These are phyloP conservation scores for Sicyos edulis DNA, from an alignment of 306 rosid genomes.

Conservation along the genomic window DNA sequence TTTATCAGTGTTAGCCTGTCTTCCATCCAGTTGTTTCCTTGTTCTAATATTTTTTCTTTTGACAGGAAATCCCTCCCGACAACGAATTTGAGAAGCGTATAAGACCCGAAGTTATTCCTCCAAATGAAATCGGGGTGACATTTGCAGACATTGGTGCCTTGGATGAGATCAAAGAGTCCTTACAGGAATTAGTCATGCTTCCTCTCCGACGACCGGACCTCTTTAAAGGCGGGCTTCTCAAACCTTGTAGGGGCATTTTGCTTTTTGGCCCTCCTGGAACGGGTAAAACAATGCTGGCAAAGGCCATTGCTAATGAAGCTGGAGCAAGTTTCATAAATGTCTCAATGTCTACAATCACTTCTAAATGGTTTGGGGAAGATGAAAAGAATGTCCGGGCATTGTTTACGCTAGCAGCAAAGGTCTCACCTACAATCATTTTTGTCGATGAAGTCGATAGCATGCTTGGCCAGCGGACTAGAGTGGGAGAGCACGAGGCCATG, in stretches of 20 bases:
- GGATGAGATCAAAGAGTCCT: conserved; percentile 60
- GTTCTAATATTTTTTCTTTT: conserved; percentile 2
- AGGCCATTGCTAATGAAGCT: conserved; percentile 72
- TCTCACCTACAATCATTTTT: conserved; percentile 60
- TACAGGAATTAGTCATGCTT: conserved; percentile 63
- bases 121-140: conserved; percentile 63
- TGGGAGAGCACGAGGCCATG: conserved; percentile 54
- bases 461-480: conserved; percentile 63
- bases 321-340: conserved; percentile 73
- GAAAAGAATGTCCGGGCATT: conserved; percentile 62
- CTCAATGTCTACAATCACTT: conserved; percentile 58
- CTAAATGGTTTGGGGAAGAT: conserved; percentile 55
- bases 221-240: conserved; percentile 54
- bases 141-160: conserved; percentile 59
- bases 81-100: conserved; percentile 67
- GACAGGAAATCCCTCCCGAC: conserved; percentile 56
- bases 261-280: conserved; percentile 75
- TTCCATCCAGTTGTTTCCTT: background rate
- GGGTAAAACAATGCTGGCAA: conserved; percentile 66
- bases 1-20: background rate
- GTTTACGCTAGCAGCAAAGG: conserved; percentile 62
- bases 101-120: conserved; percentile 57
- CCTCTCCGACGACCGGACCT: conserved; percentile 68
- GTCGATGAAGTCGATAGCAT: conserved; percentile 70
- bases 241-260: conserved; percentile 61